Base-by-base conservation (phyloP, 2,329 filamentous ascomycete genomes). In the Mycosphaerella sp. region DNA sequence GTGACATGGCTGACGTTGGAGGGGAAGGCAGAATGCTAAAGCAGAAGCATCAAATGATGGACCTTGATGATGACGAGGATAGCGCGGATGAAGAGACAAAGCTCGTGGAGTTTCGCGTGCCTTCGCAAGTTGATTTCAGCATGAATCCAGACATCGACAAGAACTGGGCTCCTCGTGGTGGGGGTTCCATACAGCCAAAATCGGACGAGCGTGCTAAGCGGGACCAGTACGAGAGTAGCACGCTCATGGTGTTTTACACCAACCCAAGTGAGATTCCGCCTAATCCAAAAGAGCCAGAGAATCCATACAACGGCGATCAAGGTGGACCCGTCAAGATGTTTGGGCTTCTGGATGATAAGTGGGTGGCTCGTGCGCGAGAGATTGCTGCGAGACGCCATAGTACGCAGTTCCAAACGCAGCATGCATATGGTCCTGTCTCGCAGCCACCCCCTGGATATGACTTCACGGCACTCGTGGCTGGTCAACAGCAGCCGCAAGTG, bases 1-100 rank as follows among this genome's bases (percentile, higher is more conserved):
- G 81, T 43, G 85, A 89, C 66, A 84, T 84, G 3, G 79, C 79
- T 27, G 86, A 89, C 64, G 84, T 87, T 61, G 81, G 82, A 44
- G 82, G 81, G 4, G 87, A 77, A 61, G 75, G 75, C 30, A 71
- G 72, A 37, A 75, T 75, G 71, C 72, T 77, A 67, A 77, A 76
- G 59, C 71, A 75, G 54, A 74, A 77, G 52, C 70, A 87, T 62
- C 84, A 86, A 43, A 81, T 85, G 40, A 78, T 80, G 2, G 79
- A 83, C 0, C 78, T 83, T 9, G 80, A 80, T 21, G 80, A 83
- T 10, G 81, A 84, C 0, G 72, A 76, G 0, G 78, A 79, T 18
- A 78, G 50, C 72, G 74, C 47, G 71, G 79, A 44, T 80, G 81
- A 72, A 36, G 72, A 75, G 17, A 78, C 78, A 1, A 65, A 68